phyloP scores from a whole-genome alignment of 352 stramenopile species.

The Phytophthora sp. region DNA sequence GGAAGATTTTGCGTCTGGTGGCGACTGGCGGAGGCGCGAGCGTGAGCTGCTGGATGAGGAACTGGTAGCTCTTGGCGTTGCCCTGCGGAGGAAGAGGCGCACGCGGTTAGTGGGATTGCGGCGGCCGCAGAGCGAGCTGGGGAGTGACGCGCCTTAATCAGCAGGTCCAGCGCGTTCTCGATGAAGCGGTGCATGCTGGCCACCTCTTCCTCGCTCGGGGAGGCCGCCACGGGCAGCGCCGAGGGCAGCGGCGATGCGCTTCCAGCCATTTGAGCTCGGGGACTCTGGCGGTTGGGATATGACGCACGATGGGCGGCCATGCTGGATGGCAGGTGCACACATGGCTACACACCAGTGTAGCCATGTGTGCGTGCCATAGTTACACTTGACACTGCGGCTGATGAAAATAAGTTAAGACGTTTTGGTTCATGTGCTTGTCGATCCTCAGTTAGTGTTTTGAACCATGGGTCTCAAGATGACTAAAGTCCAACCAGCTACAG shows the following conservation, averaged over 20 bases:
- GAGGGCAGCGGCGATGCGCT: slow-evolving; percentile 13
- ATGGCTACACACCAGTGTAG: no score
- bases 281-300: neutral
- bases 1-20: slow-evolving; percentile 75
- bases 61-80: slow-evolving; percentile 84
- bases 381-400: no score
- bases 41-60: slow-evolving; percentile 70
- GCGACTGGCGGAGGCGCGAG: slow-evolving; percentile 40
- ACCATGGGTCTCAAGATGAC: no score
- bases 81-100: slow-evolving; percentile 34
- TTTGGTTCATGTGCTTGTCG: no score
- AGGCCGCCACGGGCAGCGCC: slow-evolving; percentile 8
- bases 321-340: no score
- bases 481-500: no score
- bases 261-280: slow-evolving; percentile 56
- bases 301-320: no score
- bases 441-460: no score
- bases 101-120: neutral
- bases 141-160: slow-evolving; percentile 64
- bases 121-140: neutral
- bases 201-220: slow-evolving; percentile 61
- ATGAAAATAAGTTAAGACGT: no score
- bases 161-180: slow-evolving; percentile 82
- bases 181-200: slow-evolving; percentile 82
- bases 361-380: no score